phyloP scores from a whole-genome alignment of 345 rosid species.

The Carallia pectinifolia region DNA sequence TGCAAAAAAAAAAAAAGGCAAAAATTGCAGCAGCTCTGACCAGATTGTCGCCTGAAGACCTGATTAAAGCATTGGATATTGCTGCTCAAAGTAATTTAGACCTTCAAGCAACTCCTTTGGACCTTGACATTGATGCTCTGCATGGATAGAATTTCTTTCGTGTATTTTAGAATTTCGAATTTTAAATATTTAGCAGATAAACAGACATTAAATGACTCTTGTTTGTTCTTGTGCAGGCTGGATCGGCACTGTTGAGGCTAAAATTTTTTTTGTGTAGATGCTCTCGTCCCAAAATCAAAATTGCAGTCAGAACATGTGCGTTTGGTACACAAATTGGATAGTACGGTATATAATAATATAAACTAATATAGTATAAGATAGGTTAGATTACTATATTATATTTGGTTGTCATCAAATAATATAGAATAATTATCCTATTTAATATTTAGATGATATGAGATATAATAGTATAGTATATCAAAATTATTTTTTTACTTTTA shows the following conservation, averaged over 20 bases:
- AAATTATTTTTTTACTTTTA: no score
- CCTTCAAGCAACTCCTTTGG: slow-evolving; percentile 65
- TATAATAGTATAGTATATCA: no score
- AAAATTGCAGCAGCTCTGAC: slow-evolving; percentile 57
- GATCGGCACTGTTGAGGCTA: slow-evolving; percentile 81
- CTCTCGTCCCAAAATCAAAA: slow-evolving; percentile 40
- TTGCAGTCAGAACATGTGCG: slow-evolving; percentile 30
- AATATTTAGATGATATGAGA: no score
- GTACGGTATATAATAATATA: no score
- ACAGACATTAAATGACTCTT: not conserved
- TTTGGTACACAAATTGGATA: no score
- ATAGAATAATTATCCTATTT: no score
- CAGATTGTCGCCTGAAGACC: slow-evolving; percentile 65
- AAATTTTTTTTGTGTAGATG: slow-evolving; percentile 70
- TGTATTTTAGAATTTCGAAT: not conserved
- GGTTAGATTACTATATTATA: no score
- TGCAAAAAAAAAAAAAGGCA: slow-evolving; percentile 46
- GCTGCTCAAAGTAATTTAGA: slow-evolving; percentile 67
- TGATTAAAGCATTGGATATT: slow-evolving; percentile 66
- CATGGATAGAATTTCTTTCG: not conserved
- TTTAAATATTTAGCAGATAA: not conserved
- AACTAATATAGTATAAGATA: no score
- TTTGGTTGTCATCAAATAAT: no score
- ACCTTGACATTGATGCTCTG: slow-evolving; percentile 73
- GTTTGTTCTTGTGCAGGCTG: slow-evolving; percentile 45